Evolutionary conservation across 2,329 filamentous ascomycete genomes (phyloP).

Genomic region (Simplicillium sp.): DNA sequence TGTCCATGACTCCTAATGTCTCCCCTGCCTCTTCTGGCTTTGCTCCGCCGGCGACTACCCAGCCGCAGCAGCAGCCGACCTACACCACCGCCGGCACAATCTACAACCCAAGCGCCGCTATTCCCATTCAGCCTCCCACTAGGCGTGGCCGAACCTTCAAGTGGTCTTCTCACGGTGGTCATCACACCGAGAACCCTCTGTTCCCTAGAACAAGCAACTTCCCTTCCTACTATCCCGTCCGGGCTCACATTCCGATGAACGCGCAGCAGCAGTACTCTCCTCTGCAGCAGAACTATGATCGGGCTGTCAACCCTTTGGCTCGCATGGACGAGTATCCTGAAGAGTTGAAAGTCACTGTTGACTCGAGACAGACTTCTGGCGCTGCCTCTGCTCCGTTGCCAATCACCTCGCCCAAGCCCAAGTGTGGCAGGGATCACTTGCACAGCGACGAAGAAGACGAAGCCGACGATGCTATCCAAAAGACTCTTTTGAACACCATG

Average conservation of each 20-base stretch:
- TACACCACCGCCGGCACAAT: conserved; percentile 50
- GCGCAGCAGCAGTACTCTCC: conserved; percentile 31
- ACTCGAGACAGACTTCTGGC: background rate
- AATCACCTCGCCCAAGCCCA: background rate
- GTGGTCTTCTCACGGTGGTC: conserved; percentile 19
- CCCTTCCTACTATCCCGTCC: conserved; percentile 16
- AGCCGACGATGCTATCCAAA: conserved; percentile 16
- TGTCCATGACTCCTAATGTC: no score
- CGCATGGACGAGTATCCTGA: background rate
- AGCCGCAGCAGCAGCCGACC: conserved; percentile 23
- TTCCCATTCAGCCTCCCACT: conserved; percentile 39
- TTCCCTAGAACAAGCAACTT: conserved; percentile 27
- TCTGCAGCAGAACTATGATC: conserved; percentile 44
- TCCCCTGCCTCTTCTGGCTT: no score
- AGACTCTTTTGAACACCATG: conserved; percentile 23
- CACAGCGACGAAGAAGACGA: conserved; percentile 15
- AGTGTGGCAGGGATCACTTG: background rate
- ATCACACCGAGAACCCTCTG: conserved; percentile 20
- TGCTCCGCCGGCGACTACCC: no score
- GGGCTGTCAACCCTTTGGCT: conserved; percentile 32
- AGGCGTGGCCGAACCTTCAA: conserved; percentile 39
- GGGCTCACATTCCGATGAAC: conserved; percentile 10
- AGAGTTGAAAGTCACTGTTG: background rate
- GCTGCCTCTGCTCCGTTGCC: conserved; percentile 6
- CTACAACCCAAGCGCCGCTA: conserved; percentile 36